Evolutionary conservation across 2,329 filamentous ascomycete species (phyloP), one percentile per base, ranked within the genome.

Genomic region (Diplodia intermedia): DNA sequence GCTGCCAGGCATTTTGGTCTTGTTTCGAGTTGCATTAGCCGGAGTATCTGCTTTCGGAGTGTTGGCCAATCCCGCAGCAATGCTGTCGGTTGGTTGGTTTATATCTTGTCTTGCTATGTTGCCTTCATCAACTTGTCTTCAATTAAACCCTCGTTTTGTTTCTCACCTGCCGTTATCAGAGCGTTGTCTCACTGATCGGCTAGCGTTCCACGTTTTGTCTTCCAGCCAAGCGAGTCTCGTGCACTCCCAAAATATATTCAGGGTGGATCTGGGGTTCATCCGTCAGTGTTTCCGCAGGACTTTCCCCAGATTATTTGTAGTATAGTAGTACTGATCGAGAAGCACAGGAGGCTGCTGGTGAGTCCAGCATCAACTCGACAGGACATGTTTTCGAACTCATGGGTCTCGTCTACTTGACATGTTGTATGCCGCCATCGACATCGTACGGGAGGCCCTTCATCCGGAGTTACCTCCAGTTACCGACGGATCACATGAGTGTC

Each of bases 1-100:
- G 26, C 23, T 57, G 65, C 54, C 53, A 57, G 65, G 65, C 65
- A 67, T 67, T 55, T 67, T 67, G 47, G 53, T 57, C 47, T 60
- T 57, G 47, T 38, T 50, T 67, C 47, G 65, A 50, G 40, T 67
- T 67, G 65, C 65, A 67, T 67, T 50, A 67, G 65, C 54, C 54
- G 65, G 65, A 67, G 65, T 67, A 67, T 38, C 36, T 67, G 31
- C 29, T 52, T 52, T 50, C 47, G 43, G 47, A 50, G 53, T 60
- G 65, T 67, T 47, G 53, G 29, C 65, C 29, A 60, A 43, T 60
- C 33, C 40, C 36, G 20, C 62, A 55, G 62, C 52, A 47, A 53
- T 18, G 62, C 57, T 49, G 57, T 62, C 50, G 52, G 33, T 55
- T 65, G 47, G 50, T 55, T 57, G 36, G 52, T 66, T 66, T 57